Conservation (phyloP, 2,329 filamentous ascomycete genomes). For the Xylariaceae sp. region DNA sequence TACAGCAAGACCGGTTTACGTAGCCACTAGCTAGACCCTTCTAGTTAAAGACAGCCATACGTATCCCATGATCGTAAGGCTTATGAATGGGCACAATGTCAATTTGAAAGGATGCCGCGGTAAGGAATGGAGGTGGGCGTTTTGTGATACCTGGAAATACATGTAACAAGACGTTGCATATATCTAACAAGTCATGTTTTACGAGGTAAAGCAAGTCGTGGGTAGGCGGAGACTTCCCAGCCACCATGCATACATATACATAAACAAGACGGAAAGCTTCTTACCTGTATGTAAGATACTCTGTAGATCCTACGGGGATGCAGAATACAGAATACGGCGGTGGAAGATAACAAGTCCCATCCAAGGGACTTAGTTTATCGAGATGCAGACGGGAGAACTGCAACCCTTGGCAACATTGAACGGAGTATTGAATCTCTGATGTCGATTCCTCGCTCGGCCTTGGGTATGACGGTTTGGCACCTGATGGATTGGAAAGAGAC, state of each 20-base stretch:
- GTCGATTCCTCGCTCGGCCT: too few relatives aligned
- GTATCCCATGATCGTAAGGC: background rate
- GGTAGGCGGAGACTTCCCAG: background rate
- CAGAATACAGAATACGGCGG: too few relatives aligned
- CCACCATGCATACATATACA: background rate
- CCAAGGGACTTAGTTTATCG: too few relatives aligned
- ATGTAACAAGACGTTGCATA: background rate
- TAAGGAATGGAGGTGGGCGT: background rate
- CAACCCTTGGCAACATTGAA: too few relatives aligned
- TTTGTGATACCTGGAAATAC: background rate
- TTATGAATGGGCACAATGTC: background rate
- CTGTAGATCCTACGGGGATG: background rate
- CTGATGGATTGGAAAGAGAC: too few relatives aligned
- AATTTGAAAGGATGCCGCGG: background rate
- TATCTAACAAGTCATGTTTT: background rate
- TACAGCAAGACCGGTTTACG: too few relatives aligned
- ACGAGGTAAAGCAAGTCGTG: background rate
- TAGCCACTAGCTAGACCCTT: too few relatives aligned
- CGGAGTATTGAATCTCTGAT: too few relatives aligned
- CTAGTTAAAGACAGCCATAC: background rate
- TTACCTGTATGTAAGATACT: background rate
- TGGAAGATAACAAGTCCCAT: too few relatives aligned
- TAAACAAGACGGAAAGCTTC: background rate
- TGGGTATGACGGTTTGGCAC: too few relatives aligned
- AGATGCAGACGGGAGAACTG: too few relatives aligned